A percentile compares a stretch with the other conserved stretches of the same genome.
These are phyloP conservation scores for Psidium guajava DNA, from an alignment of 345 rosid species.

Conservation along the genomic window DNA sequence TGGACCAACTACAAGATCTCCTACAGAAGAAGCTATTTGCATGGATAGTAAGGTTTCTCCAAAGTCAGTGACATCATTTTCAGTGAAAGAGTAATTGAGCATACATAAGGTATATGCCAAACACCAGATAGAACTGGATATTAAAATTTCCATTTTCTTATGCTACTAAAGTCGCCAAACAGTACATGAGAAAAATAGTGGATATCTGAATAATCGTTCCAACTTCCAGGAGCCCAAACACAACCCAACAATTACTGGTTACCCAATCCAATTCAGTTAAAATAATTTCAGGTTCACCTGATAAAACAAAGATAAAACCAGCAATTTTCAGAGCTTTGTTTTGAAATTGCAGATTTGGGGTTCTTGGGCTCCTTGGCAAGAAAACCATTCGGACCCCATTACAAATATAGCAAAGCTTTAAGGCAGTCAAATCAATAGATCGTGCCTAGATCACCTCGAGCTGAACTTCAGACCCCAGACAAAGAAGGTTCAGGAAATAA, in stretches of 20 bases:
- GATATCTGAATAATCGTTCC: background rate
- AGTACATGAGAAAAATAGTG: background rate
- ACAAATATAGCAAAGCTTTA: background rate
- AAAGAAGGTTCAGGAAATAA: background rate
- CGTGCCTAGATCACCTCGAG: background rate
- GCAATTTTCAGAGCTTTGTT: background rate
- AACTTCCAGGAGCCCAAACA: background rate
- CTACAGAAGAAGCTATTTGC: background rate
- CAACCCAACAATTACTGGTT: background rate
- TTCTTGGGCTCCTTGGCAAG: background rate
- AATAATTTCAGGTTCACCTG: background rate
- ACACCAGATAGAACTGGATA: background rate
- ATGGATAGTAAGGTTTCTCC: background rate
- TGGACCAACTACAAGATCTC: background rate
- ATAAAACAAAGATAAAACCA: background rate
- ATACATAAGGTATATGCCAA: background rate
- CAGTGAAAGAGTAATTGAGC: background rate
- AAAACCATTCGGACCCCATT: background rate
- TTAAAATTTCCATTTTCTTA: background rate
- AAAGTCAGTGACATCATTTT: background rate
- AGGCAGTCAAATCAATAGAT: background rate
- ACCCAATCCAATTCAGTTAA: background rate
- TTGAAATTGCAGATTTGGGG: background rate
- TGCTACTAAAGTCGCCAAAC: background rate
- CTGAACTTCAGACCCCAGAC: background rate